Percentiles rank a stretch among this genome's conserved stretches.
Evolutionary conservation across 805 yeast genomes (phyloP).

Genomic region (Zygotorulaspora danielsina): DNA sequence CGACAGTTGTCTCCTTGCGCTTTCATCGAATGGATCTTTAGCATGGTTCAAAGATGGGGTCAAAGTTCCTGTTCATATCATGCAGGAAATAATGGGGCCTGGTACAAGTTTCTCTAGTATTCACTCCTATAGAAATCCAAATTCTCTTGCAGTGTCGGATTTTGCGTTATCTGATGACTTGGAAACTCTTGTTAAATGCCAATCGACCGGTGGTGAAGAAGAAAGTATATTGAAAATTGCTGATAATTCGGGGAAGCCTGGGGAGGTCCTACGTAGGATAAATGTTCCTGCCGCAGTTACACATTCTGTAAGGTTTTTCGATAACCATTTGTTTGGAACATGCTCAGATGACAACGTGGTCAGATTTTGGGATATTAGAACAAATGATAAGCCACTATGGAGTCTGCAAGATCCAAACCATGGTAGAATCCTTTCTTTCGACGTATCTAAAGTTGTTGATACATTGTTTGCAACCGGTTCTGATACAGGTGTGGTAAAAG

Average conservation of each 20-base stretch:
- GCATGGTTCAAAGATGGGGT: constrained; percentile 35
- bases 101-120: constrained; percentile 30
- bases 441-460: constrained; percentile 27
- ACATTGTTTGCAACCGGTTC: constrained; percentile 34
- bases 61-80: constrained; percentile 32
- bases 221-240: constrained; percentile 31
- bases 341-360: constrained; percentile 33
- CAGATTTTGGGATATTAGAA: constrained; percentile 35
- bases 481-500: constrained; percentile 31
- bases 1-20: constrained; percentile 34
- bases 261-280: constrained; percentile 28
- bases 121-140: constrained; percentile 26
- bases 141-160: constrained; percentile 26
- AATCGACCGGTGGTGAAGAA: constrained; percentile 27
- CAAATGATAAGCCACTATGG: constrained; percentile 27
- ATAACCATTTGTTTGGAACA: constrained; percentile 31
- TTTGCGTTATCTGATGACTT: constrained; percentile 29
- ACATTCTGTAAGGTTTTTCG: constrained; percentile 32
- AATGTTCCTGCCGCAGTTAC: constrained; percentile 32
- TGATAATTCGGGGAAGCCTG: constrained; percentile 33
- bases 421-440: constrained; percentile 31
- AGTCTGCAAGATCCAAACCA: constrained; percentile 25
- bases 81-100: constrained; percentile 35
- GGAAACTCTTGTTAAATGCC: constrained; percentile 32
- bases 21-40: constrained; percentile 33